Base-by-base conservation (phyloP, 179 eudicot species). In the Silene coronaria region DNA sequence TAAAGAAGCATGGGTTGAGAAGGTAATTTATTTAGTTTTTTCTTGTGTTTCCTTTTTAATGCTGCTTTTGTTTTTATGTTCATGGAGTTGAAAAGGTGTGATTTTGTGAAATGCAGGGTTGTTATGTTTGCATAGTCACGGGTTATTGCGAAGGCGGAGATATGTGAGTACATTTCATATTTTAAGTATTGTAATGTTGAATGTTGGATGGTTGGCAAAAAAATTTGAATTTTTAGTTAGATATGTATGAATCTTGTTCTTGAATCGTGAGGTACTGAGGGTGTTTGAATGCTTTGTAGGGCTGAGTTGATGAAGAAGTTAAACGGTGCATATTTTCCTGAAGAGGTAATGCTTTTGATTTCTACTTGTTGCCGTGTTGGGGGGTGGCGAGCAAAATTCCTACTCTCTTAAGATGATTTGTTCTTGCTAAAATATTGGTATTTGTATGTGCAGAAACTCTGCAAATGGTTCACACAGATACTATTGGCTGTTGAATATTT, bases 141-240 rank as follows among this genome's bases (percentile, higher is more conserved):
- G 99, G 99, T 26, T 95, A 95, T 74, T 95, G 99, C 51, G 99
- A 95, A 86, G 99, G 99, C 46, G 99, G 99, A 75, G 99, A 95
- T 80, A 89, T 95, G 99, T 95, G 88, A 95, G 99, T 87, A 24
- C 58, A 46, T 73, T 67, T 53, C 67, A 19, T n/a, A 24, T 27
- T 16, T 60, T 55, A 38, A 58, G 6, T 34, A 16, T 30, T 36
- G 42, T n/a, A n/a, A n/a, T n/a, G n/a, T n/a, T n/a, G n/a, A n/a
- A n/a, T n/a, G n/a, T n/a, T n/a, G n/a, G n/a, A n/a, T n/a, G n/a
- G n/a, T 51, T 65, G 4, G 57, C 14, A 22, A 0, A 8, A 62
- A 36, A 53, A 19, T 42, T 77, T 46, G 46, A 46, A 9, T 3
- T 58, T 57, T 32, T 16, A 53, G n/a, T 0, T 6, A 5, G 36